Conservation (phyloP, 2,329 filamentous ascomycete genomes). For the Neopestalotiopsis sp. region DNA sequence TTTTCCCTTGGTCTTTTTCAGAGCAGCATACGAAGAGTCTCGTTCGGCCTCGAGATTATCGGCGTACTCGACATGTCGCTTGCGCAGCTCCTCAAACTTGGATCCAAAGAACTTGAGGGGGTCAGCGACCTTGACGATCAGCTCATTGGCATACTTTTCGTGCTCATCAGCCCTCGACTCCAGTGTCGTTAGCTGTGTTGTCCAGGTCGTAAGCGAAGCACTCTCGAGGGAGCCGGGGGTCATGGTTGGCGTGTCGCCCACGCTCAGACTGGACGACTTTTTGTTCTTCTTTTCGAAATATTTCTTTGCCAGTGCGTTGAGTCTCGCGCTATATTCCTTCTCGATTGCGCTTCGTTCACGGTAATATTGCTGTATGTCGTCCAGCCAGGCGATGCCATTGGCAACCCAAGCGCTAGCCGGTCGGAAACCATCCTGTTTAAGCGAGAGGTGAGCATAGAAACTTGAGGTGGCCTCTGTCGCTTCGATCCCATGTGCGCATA, state of each 20-base stretch:
- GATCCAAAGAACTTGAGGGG: constrained; percentile 77
- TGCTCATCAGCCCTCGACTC: constrained; percentile 89
- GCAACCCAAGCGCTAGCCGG: constrained; percentile 90
- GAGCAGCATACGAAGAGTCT: constrained; percentile 80
- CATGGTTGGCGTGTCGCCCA: constrained; percentile 90
- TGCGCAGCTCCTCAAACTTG: constrained; percentile 90
- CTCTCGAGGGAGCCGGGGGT: constrained; percentile 96
- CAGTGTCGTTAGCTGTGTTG: constrained; percentile 87
- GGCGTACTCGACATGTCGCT: constrained; percentile 88
- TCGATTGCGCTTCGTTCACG: constrained; percentile 92
- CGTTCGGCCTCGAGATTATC: constrained; percentile 88
- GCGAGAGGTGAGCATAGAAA: constrained; percentile 21
- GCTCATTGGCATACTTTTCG: constrained; percentile 80
- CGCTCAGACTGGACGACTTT: constrained; percentile 85
- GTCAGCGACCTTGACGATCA: constrained; percentile 83
- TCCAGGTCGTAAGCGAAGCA: constrained; percentile 96
- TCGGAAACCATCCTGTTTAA: constrained; percentile 87
- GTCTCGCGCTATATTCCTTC: constrained; percentile 93
- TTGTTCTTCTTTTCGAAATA: constrained; percentile 97
- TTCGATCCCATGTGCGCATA: constrained; percentile 13
- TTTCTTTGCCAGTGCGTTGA: constrained; percentile 87
- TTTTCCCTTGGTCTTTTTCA: constrained; percentile 90
- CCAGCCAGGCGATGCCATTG: constrained; percentile 90
- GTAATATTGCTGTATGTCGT: constrained; percentile 97
- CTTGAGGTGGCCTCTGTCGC: constrained; percentile 12